Conservation (phyloP, 2,329 filamentous ascomycete species). For the Cladosporium sp. region DNA sequence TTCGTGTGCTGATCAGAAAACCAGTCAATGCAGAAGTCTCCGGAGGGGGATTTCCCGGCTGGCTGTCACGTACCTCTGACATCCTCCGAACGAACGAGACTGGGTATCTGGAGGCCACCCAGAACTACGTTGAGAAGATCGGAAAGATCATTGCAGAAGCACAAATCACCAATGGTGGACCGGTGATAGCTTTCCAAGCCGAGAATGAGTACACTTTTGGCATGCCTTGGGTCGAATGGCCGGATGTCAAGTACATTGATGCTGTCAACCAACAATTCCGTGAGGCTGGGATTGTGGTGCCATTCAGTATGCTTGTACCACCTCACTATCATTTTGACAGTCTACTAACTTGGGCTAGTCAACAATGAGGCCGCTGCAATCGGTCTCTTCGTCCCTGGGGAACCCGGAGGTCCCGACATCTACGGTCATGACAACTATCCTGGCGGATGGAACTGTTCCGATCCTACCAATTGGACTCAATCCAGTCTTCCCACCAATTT, state of each 20-base stretch:
- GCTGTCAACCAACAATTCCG: conserved; percentile 69
- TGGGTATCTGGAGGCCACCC: conserved; percentile 65
- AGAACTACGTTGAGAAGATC: conserved; percentile 65
- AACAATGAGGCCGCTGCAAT: conserved; percentile 66
- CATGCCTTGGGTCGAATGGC: conserved; percentile 13
- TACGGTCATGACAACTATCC: conserved; percentile 68
- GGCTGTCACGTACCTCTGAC: conserved; percentile 68
- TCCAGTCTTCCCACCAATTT: conserved; percentile 58
- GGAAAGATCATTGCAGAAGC: conserved; percentile 67
- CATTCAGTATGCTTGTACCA: conserved; percentile 42
- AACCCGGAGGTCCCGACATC: conserved; percentile 56
- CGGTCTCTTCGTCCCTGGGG: conserved; percentile 65
- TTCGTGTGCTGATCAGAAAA: neutral
- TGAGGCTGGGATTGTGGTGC: conserved; percentile 69
- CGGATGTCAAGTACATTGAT: conserved; percentile 58
- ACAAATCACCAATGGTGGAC: conserved; percentile 81
- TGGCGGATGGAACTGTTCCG: conserved; percentile 53
- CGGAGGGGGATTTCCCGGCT: conserved; percentile 79
- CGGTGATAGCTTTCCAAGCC: conserved; percentile 74
- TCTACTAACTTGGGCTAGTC: conserved; percentile 44
- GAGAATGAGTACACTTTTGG: conserved; percentile 73
- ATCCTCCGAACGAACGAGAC: conserved; percentile 62
- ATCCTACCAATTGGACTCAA: conserved; percentile 62
- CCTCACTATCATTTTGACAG: conserved; percentile 44
- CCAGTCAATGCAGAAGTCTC: conserved; percentile 71